Evolutionary conservation across 495 filamentous ascomycete species (phyloP), one percentile per base, ranked within the genome.

Genomic region (Jackrogersella minutella): DNA sequence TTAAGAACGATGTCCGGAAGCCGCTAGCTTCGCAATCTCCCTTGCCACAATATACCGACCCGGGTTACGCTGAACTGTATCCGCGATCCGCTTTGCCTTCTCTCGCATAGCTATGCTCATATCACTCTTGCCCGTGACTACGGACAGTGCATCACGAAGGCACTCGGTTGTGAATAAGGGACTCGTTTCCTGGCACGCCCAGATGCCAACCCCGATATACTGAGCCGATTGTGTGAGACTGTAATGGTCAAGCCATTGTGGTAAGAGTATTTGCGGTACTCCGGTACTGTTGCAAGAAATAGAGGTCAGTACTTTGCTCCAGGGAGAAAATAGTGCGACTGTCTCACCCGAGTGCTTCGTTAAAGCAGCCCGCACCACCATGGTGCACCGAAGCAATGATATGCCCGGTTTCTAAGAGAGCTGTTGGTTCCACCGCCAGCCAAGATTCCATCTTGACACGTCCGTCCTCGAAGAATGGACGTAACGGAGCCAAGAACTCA

Each of bases 331-430:
- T 10, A 37, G 33, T 28, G 36, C 9, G 21, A 17, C 1, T 2
- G 77, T 76, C 59, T 74, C 5, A 86, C 82, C 78, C 78, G 43
- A 84, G 76, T 1, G 80, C 81, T 61, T 86, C 84, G 54, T 82
- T 80, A 47, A 77, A 86, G n/a, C 78, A 83, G 34, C 84, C 84
- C 0, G 81, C 76, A 19, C 84, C 83, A 3, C 84, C 84, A 62
- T 86, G 84, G 53, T 85, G 81, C 3, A 85, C 81, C 24, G 77
- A 80, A 16, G 76, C 76, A 17, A 80, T 68, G n/a, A 85, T 76
- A 28, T 79, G 65, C 0, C 81, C 81, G 0, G 73, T 80, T 54
- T 80, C 65, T 10, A 86, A 65, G 43, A 85, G 66, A 0, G 81
- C 73, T 36, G 80, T 73, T 10, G 82, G 82, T 36, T 84, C 80